These are phyloP conservation scores for Sedum album DNA, from an alignment of 164 flowering plant species.

Conservation along the genomic window DNA sequence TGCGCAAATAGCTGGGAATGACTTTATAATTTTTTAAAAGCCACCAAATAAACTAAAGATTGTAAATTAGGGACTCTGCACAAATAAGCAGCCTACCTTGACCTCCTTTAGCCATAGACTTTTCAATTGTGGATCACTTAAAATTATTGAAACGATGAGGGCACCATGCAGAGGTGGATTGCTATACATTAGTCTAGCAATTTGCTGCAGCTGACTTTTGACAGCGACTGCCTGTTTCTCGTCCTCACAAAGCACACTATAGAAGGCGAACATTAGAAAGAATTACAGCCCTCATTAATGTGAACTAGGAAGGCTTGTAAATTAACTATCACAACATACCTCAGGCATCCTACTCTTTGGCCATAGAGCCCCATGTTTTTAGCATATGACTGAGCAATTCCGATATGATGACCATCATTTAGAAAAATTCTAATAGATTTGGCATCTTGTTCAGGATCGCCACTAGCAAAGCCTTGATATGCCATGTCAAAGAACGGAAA, in stretches of 20 bases:
- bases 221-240: conserved; percentile 87
- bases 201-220: conserved; percentile 90
- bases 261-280: conserved; percentile 8
- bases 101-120: conserved; percentile 89
- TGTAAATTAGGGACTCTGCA: neutral
- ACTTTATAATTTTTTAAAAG: no score
- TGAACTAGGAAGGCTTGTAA: no score
- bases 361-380: conserved; percentile 99
- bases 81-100: conserved; percentile 37
- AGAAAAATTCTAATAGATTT: conserved; percentile 83
- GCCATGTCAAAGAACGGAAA: conserved; percentile 98
- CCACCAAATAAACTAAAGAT: no score
- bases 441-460: conserved; percentile 92
- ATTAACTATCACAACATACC: conserved; percentile 25
- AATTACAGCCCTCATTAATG: neutral
- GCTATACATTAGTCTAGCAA: conserved; percentile 97
- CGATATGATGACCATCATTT: conserved; percentile 83
- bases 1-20: no score
- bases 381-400: conserved; percentile 91
- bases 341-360: conserved; percentile 93
- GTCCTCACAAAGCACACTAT: conserved; percentile 86
- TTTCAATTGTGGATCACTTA: conserved; percentile 72
- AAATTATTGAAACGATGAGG: conserved; percentile 70
- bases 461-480: conserved; percentile 98
- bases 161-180: conserved; percentile 97